Percentiles rank a stretch among this genome's conserved stretches.
Conservation (phyloP, 2,329 filamentous ascomycete genomes). For the Colletotrichum filicis region DNA sequence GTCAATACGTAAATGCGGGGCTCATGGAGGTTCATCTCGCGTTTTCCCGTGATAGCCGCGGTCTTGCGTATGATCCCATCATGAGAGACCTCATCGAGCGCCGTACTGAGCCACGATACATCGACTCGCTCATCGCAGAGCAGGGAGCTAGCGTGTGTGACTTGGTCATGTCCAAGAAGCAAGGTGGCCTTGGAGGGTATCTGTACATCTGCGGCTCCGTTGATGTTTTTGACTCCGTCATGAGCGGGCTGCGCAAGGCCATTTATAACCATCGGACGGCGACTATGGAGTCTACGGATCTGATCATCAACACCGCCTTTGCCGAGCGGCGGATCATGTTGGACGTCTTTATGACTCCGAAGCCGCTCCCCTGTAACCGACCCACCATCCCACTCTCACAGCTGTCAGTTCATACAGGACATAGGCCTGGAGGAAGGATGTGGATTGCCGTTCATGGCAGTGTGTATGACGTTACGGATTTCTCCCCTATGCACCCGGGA, state of each 20-base stretch:
- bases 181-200: constrained; percentile 54
- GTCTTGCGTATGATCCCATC: constrained; percentile 56
- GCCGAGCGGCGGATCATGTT: constrained; percentile 67
- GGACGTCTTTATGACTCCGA: constrained; percentile 67
- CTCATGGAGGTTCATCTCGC: constrained; percentile 64
- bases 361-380: constrained; percentile 60
- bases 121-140: constrained; percentile 61
- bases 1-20: constrained; percentile 56
- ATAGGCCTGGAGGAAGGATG: constrained; percentile 56
- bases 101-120: constrained; percentile 60
- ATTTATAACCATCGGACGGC: constrained; percentile 64
- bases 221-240: constrained; percentile 62
- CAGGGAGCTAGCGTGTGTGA: constrained; percentile 62
- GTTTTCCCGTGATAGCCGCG: constrained; percentile 61
- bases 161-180: constrained; percentile 66
- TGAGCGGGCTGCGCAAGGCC: constrained; percentile 65
- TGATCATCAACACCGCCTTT: constrained; percentile 62
- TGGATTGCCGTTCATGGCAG: constrained; percentile 65
- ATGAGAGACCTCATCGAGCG: constrained; percentile 58
- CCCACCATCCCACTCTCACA: constrained; percentile 61
- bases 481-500: constrained; percentile 63
- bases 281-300: constrained; percentile 61
- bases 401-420: constrained; percentile 62
- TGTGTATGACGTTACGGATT: constrained; percentile 65
- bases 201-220: constrained; percentile 43